A percentile compares a stretch with the other conserved stretches of the same genome.
These are phyloP conservation scores for Rhodotorula sp. DNA, from an alignment of 1,284 basidiomycete species.

Conservation along the genomic window DNA sequence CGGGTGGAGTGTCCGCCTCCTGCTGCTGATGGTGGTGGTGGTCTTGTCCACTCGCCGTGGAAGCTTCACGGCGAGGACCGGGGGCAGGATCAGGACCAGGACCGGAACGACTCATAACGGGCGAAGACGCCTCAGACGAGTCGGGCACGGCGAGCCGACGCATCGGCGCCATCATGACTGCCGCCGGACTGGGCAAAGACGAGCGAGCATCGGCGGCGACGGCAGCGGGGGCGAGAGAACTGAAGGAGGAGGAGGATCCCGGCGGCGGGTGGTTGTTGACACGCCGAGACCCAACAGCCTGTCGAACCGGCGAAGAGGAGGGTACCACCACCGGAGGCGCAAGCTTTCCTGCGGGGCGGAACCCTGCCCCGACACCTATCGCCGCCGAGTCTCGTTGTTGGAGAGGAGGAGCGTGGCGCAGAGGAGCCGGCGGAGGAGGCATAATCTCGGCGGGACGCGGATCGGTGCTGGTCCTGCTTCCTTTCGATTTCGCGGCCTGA, in stretches of 20 bases:
- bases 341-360: slow-evolving; percentile 5
- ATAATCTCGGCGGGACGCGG: slow-evolving; percentile 11
- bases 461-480: slow-evolving; percentile 7
- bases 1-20: neutral
- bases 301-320: neutral
- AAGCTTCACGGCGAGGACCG: no score
- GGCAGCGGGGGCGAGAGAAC: neutral
- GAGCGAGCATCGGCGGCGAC: no score
- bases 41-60: no score
- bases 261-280: neutral
- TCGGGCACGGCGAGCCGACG: slow-evolving; percentile 25
- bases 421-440: slow-evolving; percentile 16
- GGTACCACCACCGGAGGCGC: neutral
- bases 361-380: neutral
- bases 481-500: neutral
- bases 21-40: neutral
- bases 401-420: no score
- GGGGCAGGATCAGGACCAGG: neutral
- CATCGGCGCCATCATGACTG: slow-evolving; percentile 10
- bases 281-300: neutral
- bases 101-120: neutral
- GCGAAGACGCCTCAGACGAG: slow-evolving; percentile 26
- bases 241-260: neutral
- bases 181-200: no score
- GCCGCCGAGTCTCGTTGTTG: neutral